phyloP scores from a whole-genome alignment of 2,329 filamentous ascomycete species.

The Diaporthe longicolla region DNA sequence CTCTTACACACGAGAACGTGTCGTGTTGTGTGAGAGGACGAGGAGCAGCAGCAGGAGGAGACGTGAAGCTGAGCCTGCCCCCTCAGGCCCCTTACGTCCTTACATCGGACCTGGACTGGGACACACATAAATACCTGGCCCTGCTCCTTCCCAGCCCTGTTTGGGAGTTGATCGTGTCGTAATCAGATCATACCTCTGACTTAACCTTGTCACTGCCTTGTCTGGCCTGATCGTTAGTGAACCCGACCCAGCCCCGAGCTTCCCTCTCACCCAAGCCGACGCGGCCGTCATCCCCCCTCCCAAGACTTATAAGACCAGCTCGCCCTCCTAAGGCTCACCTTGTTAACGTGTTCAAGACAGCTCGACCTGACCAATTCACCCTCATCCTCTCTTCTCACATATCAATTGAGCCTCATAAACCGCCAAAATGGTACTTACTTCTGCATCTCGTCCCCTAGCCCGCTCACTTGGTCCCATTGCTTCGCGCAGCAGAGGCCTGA shows the following conservation, averaged over 20 bases:
- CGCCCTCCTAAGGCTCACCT: background rate
- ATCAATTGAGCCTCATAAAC: slow-evolving; percentile 30
- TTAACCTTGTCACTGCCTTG: slow-evolving; percentile 15
- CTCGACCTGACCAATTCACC: background rate
- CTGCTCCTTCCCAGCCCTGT: slow-evolving; percentile 25
- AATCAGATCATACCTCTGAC: slow-evolving; percentile 16
- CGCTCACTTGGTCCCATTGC: slow-evolving; percentile 44
- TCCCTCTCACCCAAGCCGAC: background rate
- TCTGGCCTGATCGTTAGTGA: slow-evolving; percentile 20
- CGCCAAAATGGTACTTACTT: slow-evolving; percentile 46
- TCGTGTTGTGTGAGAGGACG: background rate
- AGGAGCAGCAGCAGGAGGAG: background rate
- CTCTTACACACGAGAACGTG: slow-evolving; percentile 22
- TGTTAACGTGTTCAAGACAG: background rate
- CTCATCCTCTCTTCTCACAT: background rate
- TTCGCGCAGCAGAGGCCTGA: slow-evolving; percentile 44
- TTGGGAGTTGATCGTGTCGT: slow-evolving; percentile 4
- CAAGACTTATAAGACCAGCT: slow-evolving; percentile 36
- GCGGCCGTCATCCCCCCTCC: background rate
- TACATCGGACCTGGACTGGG: slow-evolving; percentile 4
- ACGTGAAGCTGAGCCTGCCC: background rate
- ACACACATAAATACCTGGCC: slow-evolving; percentile 39
- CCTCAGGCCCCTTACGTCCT: background rate
- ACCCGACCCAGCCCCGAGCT: slow-evolving; percentile 30
- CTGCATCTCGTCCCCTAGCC: slow-evolving; percentile 43